Evolutionary conservation across 768 basidiomycete species (phyloP).

Genomic region (Tephrocybe sp.): DNA sequence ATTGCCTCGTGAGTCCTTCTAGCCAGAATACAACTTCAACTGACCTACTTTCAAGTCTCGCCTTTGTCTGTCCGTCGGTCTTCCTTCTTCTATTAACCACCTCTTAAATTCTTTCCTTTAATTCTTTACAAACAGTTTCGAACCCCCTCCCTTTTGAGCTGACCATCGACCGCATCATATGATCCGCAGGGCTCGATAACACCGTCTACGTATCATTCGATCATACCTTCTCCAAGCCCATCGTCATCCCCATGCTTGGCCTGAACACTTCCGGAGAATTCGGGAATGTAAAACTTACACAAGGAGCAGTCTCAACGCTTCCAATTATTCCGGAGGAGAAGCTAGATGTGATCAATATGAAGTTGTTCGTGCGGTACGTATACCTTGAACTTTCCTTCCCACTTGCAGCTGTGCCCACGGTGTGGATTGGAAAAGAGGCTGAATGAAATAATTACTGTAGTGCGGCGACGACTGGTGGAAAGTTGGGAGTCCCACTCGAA

Average conservation of each 20-base stretch:
- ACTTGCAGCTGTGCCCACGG: no score
- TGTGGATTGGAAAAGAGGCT: no score
- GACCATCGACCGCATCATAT: constrained; percentile 41
- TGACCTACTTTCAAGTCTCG: constrained; percentile 22
- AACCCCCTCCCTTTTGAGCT: constrained; percentile 48
- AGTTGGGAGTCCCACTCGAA: constrained; percentile 33
- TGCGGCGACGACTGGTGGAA: constrained; percentile 30
- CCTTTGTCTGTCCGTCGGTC: constrained; percentile 33
- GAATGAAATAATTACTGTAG: no score
- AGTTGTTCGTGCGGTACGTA: constrained; percentile 39
- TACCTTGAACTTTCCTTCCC: no score
- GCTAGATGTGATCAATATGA: constrained; percentile 47
- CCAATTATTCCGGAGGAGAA: constrained; percentile 53
- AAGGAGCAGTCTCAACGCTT: constrained; percentile 50
- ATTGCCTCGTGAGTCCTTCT: constrained; percentile 30
- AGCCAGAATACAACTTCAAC: not conserved
- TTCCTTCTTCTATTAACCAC: not conserved
- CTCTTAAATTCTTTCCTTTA: not conserved
- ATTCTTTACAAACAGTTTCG: constrained; percentile 26
- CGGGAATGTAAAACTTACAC: constrained; percentile 52
- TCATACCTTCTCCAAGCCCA: constrained; percentile 52
- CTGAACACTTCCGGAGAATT: constrained; percentile 61
- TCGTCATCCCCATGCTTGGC: constrained; percentile 48
- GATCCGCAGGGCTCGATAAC: constrained; percentile 49
- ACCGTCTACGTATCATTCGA: constrained; percentile 59